Base-by-base conservation (phyloP, 345 rosid genomes). In the Arabis hirsuta region DNA sequence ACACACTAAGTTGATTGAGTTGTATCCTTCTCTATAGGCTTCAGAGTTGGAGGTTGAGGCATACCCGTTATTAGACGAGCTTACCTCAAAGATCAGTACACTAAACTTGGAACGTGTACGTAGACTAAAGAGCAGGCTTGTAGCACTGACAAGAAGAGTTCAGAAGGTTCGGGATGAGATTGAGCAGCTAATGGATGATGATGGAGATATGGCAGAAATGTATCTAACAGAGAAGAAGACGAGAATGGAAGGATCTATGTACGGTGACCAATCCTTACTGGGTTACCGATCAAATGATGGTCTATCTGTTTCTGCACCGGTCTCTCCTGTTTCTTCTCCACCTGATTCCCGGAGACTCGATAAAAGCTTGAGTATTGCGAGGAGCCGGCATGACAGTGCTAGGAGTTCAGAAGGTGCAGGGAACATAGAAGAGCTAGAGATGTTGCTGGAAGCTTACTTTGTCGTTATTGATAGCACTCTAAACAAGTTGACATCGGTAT, bases 161-260 rank as follows among this genome's bases (percentile, higher is more conserved):
- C 99, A 96, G 76, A 96, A 92, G 91, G 99, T 96, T 51, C 86
- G 99, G 75, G 99, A 96, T 81, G 99, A 96, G 87, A 96, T 96
- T 66, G 99, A 96, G 74, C 98, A 96, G 81, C 88, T 96, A 36
- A 96, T 96, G 99, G 98, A 96, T 70, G 99, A 96, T 83, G 99
- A 96, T 57, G 99, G 99, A 16, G 99, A 96, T 78, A 92, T 96
- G 99, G 99, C 98, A 0, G 99, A 96, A 79, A 90, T 96, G 99
- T 88, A 87, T 81, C 92, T 96, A 50, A 92, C 98, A 9, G 99
- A 96, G 84, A 96, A 96, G 90, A 96, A 96, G 80, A 83, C 79
- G 31, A 84, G 96, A 66, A 87, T 87, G 91, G 99, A 91, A 61
- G 81, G 96, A 24, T 70, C 86, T 63, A 76, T 92, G 44, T 79